Conservation (phyloP, 2,329 filamentous ascomycete genomes). For the Cytospora chrysosperma region DNA sequence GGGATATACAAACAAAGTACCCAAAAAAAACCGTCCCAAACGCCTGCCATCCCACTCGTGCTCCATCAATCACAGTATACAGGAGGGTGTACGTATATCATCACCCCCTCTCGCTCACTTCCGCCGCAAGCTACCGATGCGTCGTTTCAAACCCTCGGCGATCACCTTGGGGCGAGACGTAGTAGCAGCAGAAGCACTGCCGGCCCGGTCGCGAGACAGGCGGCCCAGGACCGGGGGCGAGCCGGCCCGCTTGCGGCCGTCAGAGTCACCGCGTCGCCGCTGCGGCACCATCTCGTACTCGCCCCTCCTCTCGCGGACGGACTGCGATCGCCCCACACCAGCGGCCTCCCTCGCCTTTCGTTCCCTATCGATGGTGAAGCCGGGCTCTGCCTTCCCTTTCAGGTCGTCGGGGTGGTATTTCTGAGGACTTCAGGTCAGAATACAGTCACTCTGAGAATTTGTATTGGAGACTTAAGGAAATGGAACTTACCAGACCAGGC, state of each 20-base stretch:
- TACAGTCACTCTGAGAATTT: not conserved
- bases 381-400: conserved; percentile 80
- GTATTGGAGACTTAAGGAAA: no score
- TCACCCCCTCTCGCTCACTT: conserved; percentile 36
- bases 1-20: not conserved
- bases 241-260: conserved; percentile 27
- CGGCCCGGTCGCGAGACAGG: conserved; percentile 40
- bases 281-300: conserved; percentile 51
- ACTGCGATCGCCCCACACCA: conserved; percentile 28
- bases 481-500: conserved; percentile 63
- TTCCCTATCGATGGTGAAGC: conserved; percentile 67
- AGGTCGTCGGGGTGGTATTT: conserved; percentile 73
- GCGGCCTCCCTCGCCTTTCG: conserved; percentile 57
- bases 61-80: not conserved
- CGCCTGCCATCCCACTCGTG: not conserved
- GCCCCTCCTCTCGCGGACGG: conserved; percentile 32
- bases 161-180: conserved; percentile 41
- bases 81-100: not conserved
- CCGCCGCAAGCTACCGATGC: conserved; percentile 52
- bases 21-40: not conserved
- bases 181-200: conserved; percentile 38
- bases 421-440: conserved; percentile 34
- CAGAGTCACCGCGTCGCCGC: conserved; percentile 25
- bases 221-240: conserved; percentile 27
- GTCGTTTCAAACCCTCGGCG: conserved; percentile 51